These are phyloP conservation scores for Citrus unshiu DNA, from an alignment of 345 rosid species.

Conservation along the genomic window DNA sequence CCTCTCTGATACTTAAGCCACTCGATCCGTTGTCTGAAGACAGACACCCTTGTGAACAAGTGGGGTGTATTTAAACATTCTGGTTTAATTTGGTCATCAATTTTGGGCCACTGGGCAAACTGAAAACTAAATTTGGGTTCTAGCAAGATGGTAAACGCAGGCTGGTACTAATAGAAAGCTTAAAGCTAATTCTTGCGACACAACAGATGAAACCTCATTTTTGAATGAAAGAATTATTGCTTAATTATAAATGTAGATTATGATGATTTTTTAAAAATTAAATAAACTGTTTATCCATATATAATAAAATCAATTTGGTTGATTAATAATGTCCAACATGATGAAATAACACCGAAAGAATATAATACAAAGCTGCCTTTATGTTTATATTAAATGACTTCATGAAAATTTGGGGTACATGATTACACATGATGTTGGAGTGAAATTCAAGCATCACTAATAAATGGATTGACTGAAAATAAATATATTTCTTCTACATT, in stretches of 20 bases:
- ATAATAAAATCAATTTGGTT: too few species aligned
- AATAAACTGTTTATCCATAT: too few species aligned
- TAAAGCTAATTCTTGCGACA: not conserved
- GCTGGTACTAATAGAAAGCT: too few species aligned
- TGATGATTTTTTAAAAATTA: not conserved
- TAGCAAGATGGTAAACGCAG: too few species aligned
- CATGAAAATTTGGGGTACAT: not conserved
- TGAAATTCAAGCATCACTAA: not conserved
- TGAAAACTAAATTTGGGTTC: not conserved
- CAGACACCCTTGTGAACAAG: too few species aligned
- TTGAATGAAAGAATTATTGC: not conserved
- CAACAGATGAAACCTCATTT: not conserved
- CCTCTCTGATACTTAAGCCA: accelerated
- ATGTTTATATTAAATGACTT: not conserved
- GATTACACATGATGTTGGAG: not conserved
- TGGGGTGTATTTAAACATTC: not conserved
- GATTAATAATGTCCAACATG: too few species aligned
- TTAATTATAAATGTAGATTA: not conserved
- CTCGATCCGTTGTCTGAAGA: too few species aligned
- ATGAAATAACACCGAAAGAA: too few species aligned
- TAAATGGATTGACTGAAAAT: not conserved
- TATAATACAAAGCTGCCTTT: not conserved
- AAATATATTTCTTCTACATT: too few species aligned
- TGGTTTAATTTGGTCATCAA: not conserved
- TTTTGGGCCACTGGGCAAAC: not conserved